Percentiles rank a stretch among this genome's conserved stretches.
Evolutionary conservation across 73 alveolate genomes (phyloP).

Genomic region (Paramecium pentaurelia): DNA sequence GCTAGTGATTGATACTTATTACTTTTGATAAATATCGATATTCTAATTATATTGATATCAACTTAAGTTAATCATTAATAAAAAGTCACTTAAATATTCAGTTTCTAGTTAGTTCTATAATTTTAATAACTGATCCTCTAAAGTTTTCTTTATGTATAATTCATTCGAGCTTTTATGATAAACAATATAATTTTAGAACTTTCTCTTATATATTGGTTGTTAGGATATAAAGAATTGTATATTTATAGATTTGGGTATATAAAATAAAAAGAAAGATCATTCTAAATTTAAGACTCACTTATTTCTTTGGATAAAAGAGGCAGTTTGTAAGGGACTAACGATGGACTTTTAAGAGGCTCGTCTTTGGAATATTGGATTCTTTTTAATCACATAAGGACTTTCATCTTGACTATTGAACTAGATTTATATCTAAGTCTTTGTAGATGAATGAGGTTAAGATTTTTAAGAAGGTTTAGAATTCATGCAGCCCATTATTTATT

Average conservation of each 20-base stretch:
- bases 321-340: not conserved
- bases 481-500: not conserved
- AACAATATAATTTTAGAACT: not conserved
- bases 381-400: not conserved
- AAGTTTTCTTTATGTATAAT: not conserved
- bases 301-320: not conserved
- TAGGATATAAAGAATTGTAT: not conserved
- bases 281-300: slow-evolving; percentile 6
- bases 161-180: not conserved
- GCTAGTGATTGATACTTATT: not conserved
- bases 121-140: not conserved
- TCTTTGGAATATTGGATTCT: not conserved
- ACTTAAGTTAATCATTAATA: not conserved
- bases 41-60: not conserved
- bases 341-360: not conserved
- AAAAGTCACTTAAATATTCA: not conserved
- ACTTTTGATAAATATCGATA: not conserved
- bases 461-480: not conserved
- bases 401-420: not conserved
- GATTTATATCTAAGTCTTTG: not conserved
- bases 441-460: not conserved
- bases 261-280: not conserved
- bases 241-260: not conserved
- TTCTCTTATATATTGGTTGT: not conserved
- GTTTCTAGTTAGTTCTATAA: not conserved